Percentiles rank a stretch among this genome's conserved stretches.
Evolutionary conservation across 768 basidiomycete genomes (phyloP).

Genomic region (Pulveroboletus sp.): DNA sequence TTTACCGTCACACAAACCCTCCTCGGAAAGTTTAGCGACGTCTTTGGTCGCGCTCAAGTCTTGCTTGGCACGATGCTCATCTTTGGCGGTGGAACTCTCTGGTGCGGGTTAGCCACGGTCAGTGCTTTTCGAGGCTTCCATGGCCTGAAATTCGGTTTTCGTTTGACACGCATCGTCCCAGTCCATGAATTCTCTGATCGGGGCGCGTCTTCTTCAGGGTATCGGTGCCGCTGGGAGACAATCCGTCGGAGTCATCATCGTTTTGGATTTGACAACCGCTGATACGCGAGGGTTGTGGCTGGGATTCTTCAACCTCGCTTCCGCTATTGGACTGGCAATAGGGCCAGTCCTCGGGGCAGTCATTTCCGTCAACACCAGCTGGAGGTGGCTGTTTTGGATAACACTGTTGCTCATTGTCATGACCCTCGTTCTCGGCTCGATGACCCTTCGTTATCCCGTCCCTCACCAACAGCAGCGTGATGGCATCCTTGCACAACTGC

Average conservation of each 20-base stretch:
- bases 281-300: constrained; percentile 35
- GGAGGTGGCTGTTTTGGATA: constrained; percentile 48
- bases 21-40: constrained; percentile 33
- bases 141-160: background rate
- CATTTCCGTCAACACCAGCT: constrained; percentile 38
- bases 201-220: constrained; percentile 33
- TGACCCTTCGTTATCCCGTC: constrained; percentile 30
- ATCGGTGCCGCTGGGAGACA: constrained; percentile 36
- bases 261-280: constrained; percentile 33
- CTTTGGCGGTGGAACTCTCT: constrained; percentile 31
- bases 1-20: constrained; percentile 35
- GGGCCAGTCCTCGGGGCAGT: constrained; percentile 46
- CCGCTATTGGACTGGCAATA: constrained; percentile 41
- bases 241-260: constrained; percentile 33
- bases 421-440: constrained; percentile 24
- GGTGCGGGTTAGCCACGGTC: constrained; percentile 32
- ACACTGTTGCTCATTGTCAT: constrained; percentile 32
- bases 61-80: constrained; percentile 34
- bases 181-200: constrained; percentile 34
- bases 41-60: constrained; percentile 32
- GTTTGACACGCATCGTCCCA: constrained; percentile 10
- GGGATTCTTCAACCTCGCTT: constrained; percentile 33
- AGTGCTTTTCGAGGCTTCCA: background rate
- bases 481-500: constrained; percentile 31
- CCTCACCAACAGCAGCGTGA: constrained; percentile 29